Evolutionary conservation across 208 protist genomes (phyloP).

Genomic region (Crithidia bombi): DNA sequence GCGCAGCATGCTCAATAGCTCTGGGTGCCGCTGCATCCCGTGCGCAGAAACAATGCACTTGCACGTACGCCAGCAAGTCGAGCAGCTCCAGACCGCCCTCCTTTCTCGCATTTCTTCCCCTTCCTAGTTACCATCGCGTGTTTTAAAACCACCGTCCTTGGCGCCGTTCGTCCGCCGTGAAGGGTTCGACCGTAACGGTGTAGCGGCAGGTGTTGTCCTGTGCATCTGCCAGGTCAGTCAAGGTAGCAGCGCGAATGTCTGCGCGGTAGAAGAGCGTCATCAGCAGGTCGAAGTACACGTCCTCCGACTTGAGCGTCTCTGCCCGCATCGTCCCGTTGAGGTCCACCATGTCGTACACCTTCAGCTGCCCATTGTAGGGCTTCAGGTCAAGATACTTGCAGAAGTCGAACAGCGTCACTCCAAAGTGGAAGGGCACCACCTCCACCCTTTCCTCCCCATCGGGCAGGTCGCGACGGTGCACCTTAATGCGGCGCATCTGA

Average conservation of each 20-base stretch:
- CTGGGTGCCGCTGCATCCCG: too few species aligned
- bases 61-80: too few species aligned
- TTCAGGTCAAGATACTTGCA: constrained; percentile 58
- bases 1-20: too few species aligned
- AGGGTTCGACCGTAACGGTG: constrained; percentile 83
- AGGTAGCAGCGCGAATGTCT: constrained; percentile 59
- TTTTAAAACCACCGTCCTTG: constrained; percentile 80
- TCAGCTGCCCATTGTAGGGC: constrained; percentile 84
- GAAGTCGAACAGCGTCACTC: constrained; percentile 80
- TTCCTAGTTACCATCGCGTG: background rate
- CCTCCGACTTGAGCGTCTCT: constrained; percentile 78
- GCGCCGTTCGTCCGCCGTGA: constrained; percentile 59
- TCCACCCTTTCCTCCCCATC: constrained; percentile 34
- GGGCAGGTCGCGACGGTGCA: constrained; percentile 68
- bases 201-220: constrained; percentile 81
- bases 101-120: too few species aligned
- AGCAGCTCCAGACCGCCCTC: too few species aligned
- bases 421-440: constrained; percentile 62
- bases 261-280: constrained; percentile 77
- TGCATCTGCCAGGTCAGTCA: constrained; percentile 69
- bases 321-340: constrained; percentile 50
- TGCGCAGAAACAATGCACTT: too few species aligned
- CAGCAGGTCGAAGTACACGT: constrained; percentile 86
- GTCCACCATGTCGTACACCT: constrained; percentile 86
- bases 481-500: constrained; percentile 83